Base-by-base conservation (phyloP, 306 rosid species). In the Nissolia schottii region DNA sequence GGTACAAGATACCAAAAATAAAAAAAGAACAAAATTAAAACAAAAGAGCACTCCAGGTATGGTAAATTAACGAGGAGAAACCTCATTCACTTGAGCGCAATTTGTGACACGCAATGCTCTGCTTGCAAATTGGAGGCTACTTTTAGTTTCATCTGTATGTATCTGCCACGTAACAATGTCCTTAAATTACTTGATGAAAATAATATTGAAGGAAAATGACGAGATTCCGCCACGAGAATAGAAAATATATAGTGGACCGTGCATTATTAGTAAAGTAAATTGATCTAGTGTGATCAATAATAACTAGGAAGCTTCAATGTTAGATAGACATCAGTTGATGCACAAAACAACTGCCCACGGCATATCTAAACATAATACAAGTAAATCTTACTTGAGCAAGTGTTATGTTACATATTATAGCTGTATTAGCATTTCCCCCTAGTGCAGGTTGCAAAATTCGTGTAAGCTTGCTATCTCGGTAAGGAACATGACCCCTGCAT, bases 71-170 rank as follows among this genome's bases (percentile, higher is more conserved):
- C 22, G 40, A 71, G 73, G 80, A 50, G 69, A 79, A 82, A 91
- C 98, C 98, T 94, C 98, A 16, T 94, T 94, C 82, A 94, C 97
- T 65, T 77, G 92, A 63, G 98, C 98, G 57, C 96, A 94, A 65
- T 91, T 94, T 27, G 94, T 94, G 67, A 94, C 98, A 53, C 93
- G 91, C 78, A 91, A 77, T 71, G 98, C 98, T 78, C 98, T 84
- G 77, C 98, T 94, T 79, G 98, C 98, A 81, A 94, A 94, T 72
- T 94, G 98, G 67, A 94, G 92, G 69, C 95, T 94, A 74, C 98
- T 91, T 89, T 91, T 94, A 27, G 98, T 94, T 87, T 94, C 98
- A 38, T 94, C 98, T 67, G 91, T 77, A 77, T 94, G 98, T 80
- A 91, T 70, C 98, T 94, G 90, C 77, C 81, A 79, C 53, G 64